Conservation (phyloP, 164 flowering plant species). For the Macadamia tetraphylla region DNA sequence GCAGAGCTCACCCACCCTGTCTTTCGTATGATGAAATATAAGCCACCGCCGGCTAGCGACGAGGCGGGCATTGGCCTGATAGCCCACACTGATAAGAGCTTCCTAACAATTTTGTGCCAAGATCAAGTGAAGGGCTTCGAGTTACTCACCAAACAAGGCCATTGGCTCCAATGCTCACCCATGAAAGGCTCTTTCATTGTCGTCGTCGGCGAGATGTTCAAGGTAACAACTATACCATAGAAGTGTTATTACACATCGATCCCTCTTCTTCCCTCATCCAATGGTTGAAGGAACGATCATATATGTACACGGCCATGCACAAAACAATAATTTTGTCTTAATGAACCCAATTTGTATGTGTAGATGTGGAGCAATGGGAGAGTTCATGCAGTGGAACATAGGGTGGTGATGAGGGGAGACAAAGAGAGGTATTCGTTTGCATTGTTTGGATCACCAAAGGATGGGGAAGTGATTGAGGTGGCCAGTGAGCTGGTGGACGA, state of each 20-base stretch:
- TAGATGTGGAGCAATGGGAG: conserved; percentile 75
- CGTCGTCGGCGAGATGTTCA: conserved; percentile 39
- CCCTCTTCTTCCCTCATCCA: too few relatives aligned
- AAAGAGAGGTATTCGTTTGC: conserved; percentile 39
- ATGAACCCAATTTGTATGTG: too few relatives aligned
- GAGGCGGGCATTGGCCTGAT: conserved; percentile 23
- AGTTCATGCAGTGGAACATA: conserved; percentile 41
- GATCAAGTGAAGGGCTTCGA: conserved; percentile 36
- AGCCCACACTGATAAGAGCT: conserved; percentile 31
- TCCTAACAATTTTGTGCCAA: conserved; percentile 14
- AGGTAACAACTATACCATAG: conserved; percentile 16
- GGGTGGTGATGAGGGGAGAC: conserved; percentile 44
- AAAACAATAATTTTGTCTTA: too few relatives aligned
- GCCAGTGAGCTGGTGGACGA: conserved; percentile 50
- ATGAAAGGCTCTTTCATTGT: conserved; percentile 21
- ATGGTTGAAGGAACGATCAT: too few relatives aligned
- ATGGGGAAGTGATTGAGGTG: conserved; percentile 25
- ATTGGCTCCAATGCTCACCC: conserved; percentile 24
- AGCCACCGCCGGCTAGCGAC: conserved; percentile 14
- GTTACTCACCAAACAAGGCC: conserved; percentile 28
- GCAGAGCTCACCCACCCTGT: conserved; percentile 8
- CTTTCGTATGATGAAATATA: conserved; percentile 44
- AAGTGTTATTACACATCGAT: too few relatives aligned
- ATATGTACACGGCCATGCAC: too few relatives aligned
- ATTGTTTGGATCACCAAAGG: conserved; percentile 36